Evolutionary conservation across 2,329 filamentous ascomycete species (phyloP), one percentile per base, ranked within the genome.

Genomic region (Stylonectria norvegica): DNA sequence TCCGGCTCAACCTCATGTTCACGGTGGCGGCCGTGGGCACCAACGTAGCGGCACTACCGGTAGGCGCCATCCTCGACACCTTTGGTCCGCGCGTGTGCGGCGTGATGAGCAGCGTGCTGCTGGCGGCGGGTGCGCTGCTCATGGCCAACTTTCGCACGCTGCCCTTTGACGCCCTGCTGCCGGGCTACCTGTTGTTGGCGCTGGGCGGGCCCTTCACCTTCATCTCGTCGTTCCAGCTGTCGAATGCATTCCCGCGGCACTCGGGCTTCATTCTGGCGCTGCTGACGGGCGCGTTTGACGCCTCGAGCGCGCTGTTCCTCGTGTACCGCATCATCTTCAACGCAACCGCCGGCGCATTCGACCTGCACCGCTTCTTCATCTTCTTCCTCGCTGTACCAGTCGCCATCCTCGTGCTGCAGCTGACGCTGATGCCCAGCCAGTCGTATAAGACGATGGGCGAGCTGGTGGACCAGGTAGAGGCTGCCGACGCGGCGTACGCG

Each of bases 361-460:
- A 76, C 31, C 76, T 83, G 17, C 72, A 77, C 34, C 72, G 71
- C 22, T 89, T 93, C 67, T 93, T 93, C 62, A 66, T 86, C 2
- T 57, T 65, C 10, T 94, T 93, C 56, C 74, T 93, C 12, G 50
- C 77, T 14, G 84, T 93, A 1, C 88, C 88, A 0, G 59, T 72
- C 3, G 69, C 81, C 38, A 87, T 93, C 38, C 56, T 83, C 11
- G 39, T 82, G 19, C 71, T 78, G 14, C 86, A 93, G 63, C 55
- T 91, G 18, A 75, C 80, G 28, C 55, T 91, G 50, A 83, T 94
- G 73, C 88, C 88, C 0, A 70, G 68, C 12, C 79, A 83, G 48
- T 89, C 84, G 2, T 93, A 93, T 70, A 90, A 93, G 65, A 91
- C 86, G 0, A 79, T 90, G 1, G 86, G 88, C 32, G 89, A 96